Evolutionary conservation across 2,329 filamentous ascomycete genomes (phyloP).

Genomic region (Pseudocercospora crystallina): DNA sequence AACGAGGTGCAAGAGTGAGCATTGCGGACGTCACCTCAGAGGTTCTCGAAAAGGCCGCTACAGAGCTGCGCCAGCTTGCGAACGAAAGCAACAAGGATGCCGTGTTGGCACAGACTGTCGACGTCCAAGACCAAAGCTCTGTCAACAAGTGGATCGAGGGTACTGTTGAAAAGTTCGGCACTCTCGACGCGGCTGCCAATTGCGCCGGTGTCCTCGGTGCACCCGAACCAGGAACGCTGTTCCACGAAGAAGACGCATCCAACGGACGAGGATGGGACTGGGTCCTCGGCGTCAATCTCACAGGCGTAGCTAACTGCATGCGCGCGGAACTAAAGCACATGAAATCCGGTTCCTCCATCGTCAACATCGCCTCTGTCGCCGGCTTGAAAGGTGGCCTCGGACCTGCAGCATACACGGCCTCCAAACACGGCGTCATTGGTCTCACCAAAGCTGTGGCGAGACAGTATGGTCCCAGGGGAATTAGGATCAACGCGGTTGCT

Average conservation of each 20-base stretch:
- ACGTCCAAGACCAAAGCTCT: conserved; percentile 27
- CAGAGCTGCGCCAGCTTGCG: conserved; percentile 4
- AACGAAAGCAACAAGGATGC: conserved; percentile 9
- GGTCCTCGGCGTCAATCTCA: conserved; percentile 28
- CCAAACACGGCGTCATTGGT: conserved; percentile 28
- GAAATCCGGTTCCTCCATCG: conserved; percentile 54
- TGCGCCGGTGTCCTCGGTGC: conserved; percentile 36
- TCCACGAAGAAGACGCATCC: conserved; percentile 25
- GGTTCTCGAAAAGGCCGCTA: conserved; percentile 34
- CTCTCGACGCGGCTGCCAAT: conserved; percentile 43
- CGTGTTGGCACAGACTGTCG: conserved; percentile 14
- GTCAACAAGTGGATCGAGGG: conserved; percentile 32
- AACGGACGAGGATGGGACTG: conserved; percentile 24
- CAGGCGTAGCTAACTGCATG: conserved; percentile 50
- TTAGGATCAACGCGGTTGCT: conserved; percentile 28
- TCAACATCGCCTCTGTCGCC: conserved; percentile 50
- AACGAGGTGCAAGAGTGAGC: conserved; percentile 47
- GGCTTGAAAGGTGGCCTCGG: conserved; percentile 33
- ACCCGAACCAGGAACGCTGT: not conserved
- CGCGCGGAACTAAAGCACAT: conserved; percentile 47
- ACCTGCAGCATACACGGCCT: conserved; percentile 12
- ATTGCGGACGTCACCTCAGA: conserved; percentile 47
- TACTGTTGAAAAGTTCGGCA: conserved; percentile 34
- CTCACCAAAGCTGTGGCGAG: conserved; percentile 23
- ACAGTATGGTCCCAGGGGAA: conserved; percentile 19